Evolutionary conservation across 2,329 filamentous ascomycete species (phyloP), one percentile per base, ranked within the genome.

Genomic region (Penicillium sp.): DNA sequence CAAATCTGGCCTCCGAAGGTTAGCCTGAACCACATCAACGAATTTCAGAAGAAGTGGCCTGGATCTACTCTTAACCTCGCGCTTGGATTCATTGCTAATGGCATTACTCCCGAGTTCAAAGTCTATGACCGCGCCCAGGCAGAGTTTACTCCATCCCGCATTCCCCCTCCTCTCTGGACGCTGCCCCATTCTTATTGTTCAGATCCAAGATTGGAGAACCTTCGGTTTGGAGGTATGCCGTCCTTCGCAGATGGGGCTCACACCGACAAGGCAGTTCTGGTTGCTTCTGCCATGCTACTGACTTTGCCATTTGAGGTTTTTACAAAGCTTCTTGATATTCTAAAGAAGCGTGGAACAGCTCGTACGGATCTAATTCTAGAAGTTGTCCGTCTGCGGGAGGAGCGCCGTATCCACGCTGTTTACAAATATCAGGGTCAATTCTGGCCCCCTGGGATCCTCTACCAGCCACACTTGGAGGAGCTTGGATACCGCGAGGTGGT

Each of bases 381-480:
- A 1, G 56, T 73, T 6, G 31, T 74, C 4, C 39, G 55, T 3
- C 65, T 68, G 51, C 65, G 71, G 4, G 71, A 74, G 56, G 23
- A 51, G 6, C 67, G 70, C 23, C 67, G 71, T 3, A 24, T 62
- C 3, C 48, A 57, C 19, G 68, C 65, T 3, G 53, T 71, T 13
- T 47, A 47, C 3, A 45, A 14, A 14, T 45, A 31, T 16, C 24
- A 31, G 16, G 19, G 18, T 2, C 42, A 23, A 7, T 7, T 31
- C 18, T 45, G 42, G 42, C 26, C 26, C 26, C 16, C 42, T 13
- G 16, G 18, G 5, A 6, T 5, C 28, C 16, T 45, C 16, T 5
- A 42, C 42, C 52, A 29, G 46, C 23, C n/a, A 26, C 29, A n/a
- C 23, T 42, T 48, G 13, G 48, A 28, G 8, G 61, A 63, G 18